These are phyloP conservation scores for Leccinum longicurvipes DNA, from an alignment of 768 basidiomycete species.

Conservation along the genomic window DNA sequence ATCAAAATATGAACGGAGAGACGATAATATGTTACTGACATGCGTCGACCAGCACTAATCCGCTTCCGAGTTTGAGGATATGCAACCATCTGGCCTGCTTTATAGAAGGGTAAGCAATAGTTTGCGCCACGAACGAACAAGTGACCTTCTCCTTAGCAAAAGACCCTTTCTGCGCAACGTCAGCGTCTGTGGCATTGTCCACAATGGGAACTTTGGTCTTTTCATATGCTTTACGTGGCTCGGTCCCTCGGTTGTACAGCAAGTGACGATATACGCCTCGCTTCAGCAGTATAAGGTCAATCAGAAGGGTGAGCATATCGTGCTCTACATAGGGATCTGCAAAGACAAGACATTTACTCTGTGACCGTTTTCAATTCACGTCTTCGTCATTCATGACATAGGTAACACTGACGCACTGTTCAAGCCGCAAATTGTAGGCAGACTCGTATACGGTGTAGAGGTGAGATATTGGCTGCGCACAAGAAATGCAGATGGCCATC, in stretches of 20 bases:
- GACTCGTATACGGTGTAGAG: conserved; percentile 84
- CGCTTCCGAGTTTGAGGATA: conserved; percentile 56
- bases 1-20: conserved; percentile 2
- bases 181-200: not conserved
- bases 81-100: conserved; percentile 60
- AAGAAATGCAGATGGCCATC: conserved; percentile 83
- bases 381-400: not conserved
- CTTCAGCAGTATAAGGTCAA: conserved; percentile 82
- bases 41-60: conserved; percentile 63
- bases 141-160: conserved; percentile 28
- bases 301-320: conserved; percentile 64
- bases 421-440: conserved; percentile 71
- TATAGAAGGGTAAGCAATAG: conserved; percentile 20
- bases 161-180: not conserved
- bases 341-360: conserved; percentile 63
- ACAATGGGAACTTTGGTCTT: conserved; percentile 1
- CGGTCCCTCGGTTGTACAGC: conserved; percentile 73
- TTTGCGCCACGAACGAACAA: not conserved
- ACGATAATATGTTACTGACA: conserved; percentile 45
- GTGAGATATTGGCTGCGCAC: conserved; percentile 58
- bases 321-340: conserved; percentile 89
- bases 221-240: conserved; percentile 48
- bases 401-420: conserved; percentile 68
- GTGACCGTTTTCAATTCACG: conserved; percentile 7
- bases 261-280: conserved; percentile 79